Base-by-base conservation (phyloP, 257 asterid genomes). In the Ocimum tenuiflorum region DNA sequence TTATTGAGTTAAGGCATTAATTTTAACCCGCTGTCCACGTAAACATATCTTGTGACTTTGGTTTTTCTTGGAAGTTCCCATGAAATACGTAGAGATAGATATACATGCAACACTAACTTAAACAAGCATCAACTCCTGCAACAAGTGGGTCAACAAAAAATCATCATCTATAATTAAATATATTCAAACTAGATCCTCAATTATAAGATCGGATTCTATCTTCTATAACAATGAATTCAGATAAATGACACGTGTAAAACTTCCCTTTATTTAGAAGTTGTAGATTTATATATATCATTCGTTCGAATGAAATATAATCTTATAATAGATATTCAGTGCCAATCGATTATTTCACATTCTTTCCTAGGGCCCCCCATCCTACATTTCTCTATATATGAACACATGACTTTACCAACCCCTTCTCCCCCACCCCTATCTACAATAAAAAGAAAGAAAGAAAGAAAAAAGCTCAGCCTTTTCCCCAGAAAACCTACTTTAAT, bases 31-130 rank as follows among this genome's bases (percentile, higher is more conserved):
- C 50, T 63, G 46, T 38, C 49, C 65, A 69, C 69, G 50, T 43
- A 50, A 15, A 24, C 35, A 59, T 75, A 58, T 65, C 77, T 70
- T 65, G 80, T 51, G 73, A 52, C 9, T 17, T 70, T 65, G 73
- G 73, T 31, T 15, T 70, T 64, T 64, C 60, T 43, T 36, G 47
- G 47, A 47, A 55, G 68, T 47, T 67, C 72, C 68, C 68, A 51
- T 14, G 8, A 17, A 54, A 67, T 42, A 42, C 36, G 55, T 29
- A 43, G 12, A 27, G 24, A 55, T 38, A 31, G 36, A 31, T 31
- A 46, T 36, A 54, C 29, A 61, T 63, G 14, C 24, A 43, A 4
- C 64, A 49, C 72, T 55, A 69, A 68, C 75, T 54, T 22, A 50
- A 27, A 48, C 41, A 69, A 38, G 54, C 67, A 53, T 52, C 68